Percentiles rank a stretch among this genome's conserved stretches.
These are phyloP conservation scores for Xylariomycetidae sp. DNA, from an alignment of 2,329 filamentous ascomycete species.

Conservation along the genomic window DNA sequence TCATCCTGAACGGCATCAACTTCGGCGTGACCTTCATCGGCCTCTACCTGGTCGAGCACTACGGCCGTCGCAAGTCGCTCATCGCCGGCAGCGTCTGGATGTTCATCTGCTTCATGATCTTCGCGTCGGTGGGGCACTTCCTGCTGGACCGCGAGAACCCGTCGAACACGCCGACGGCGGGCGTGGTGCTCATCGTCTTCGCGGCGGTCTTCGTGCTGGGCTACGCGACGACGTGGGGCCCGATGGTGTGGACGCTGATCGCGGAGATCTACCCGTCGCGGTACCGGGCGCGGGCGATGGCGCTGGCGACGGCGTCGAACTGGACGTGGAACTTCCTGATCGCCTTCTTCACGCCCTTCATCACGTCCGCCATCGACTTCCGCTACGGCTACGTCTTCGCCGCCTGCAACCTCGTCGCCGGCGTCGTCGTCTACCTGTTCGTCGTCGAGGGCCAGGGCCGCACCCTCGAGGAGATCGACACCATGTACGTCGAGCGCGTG, in stretches of 20 bases:
- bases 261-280: conserved; percentile 60
- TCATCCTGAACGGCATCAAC: conserved; percentile 63
- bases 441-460: conserved; percentile 68
- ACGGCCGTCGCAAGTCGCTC: conserved; percentile 57
- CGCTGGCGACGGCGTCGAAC: conserved; percentile 54
- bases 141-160: conserved; percentile 32
- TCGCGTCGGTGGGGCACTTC: conserved; percentile 48
- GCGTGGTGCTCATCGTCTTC: conserved; percentile 57
- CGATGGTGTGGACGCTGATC: conserved; percentile 59
- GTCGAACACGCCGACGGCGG: conserved; percentile 33
- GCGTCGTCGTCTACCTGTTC: conserved; percentile 68
- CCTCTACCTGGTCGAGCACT: conserved; percentile 64
- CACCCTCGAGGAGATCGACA: conserved; percentile 73
- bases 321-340: conserved; percentile 71
- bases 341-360: conserved; percentile 76
- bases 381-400: conserved; percentile 73
- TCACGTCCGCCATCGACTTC: conserved; percentile 65
- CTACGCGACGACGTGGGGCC: conserved; percentile 63
- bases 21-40: conserved; percentile 61
- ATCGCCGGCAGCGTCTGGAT: conserved; percentile 58
- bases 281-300: conserved; percentile 56
- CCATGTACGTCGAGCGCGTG: conserved; percentile 64
- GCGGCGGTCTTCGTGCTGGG: conserved; percentile 58
- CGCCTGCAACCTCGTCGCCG: conserved; percentile 59
- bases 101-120: conserved; percentile 54